These are phyloP conservation scores for Sequoiadendron giganteum DNA, from an alignment of 75 land plant genomes.

Conservation along the genomic window DNA sequence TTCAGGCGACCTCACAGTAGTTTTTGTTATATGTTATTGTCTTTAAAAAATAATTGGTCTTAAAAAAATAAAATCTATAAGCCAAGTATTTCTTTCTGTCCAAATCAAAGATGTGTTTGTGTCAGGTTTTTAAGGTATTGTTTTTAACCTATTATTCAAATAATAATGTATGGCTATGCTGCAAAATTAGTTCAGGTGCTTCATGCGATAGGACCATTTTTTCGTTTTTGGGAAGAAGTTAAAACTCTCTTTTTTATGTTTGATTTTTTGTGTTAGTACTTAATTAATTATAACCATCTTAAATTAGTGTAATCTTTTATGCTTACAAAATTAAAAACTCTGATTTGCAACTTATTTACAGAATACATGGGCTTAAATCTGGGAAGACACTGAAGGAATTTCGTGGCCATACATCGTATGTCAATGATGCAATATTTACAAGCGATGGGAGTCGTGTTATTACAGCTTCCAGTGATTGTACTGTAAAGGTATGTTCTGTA, in stretches of 20 bases:
- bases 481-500: slow-evolving; percentile 70
- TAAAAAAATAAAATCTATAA: not conserved
- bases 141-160: not conserved
- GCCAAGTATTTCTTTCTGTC: not conserved
- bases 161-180: not conserved
- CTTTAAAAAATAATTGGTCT: not conserved
- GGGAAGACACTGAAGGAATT: slow-evolving; percentile 95
- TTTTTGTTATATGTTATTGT: not conserved
- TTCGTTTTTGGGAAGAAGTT: not conserved
- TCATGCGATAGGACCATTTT: not conserved
- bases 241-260: not conserved
- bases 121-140: not conserved
- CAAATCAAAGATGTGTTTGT: not conserved
- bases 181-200: not conserved
- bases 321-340: not conserved
- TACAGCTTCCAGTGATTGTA: slow-evolving; percentile 98
- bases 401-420: slow-evolving; percentile 95
- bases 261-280: not conserved
- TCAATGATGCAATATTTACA: slow-evolving; percentile 92
- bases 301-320: not conserved
- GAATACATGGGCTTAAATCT: slow-evolving; percentile 96
- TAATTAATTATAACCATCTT: not conserved
- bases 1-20: not conserved
- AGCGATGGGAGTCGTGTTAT: slow-evolving; percentile 87
- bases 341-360: slow-evolving; percentile 14